Conservation (phyloP, 331 rosid species). For the Stylosanthes scabra region DNA sequence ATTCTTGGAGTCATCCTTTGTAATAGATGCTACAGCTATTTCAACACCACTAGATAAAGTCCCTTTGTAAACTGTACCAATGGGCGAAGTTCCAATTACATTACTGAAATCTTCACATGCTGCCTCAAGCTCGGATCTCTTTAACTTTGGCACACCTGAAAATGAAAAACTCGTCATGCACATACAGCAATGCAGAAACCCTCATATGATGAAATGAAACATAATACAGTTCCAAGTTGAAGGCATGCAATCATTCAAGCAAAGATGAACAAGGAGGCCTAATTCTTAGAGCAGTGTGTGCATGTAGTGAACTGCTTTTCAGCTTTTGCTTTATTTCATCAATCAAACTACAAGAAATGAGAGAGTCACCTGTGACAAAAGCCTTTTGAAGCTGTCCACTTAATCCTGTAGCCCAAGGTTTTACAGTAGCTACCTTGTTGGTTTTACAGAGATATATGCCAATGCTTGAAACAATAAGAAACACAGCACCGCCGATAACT, state of each 20-base stretch:
- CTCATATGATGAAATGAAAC: constrained; percentile 4
- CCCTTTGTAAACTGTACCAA: constrained; percentile 86
- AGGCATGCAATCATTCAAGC: constrained; percentile 8
- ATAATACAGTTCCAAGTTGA: constrained; percentile 1
- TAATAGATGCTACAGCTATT: constrained; percentile 77
- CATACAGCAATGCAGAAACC: constrained; percentile 18
- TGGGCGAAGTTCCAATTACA: constrained; percentile 73
- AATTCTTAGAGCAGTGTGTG: constrained; percentile 4
- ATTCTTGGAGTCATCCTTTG: constrained; percentile 53
- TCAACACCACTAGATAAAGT: constrained; percentile 93
- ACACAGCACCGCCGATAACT: constrained; percentile 48
- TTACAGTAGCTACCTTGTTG: constrained; percentile 75
- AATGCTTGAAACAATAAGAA: constrained; percentile 44
- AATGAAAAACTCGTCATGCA: constrained; percentile 21
- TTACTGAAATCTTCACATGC: constrained; percentile 99
- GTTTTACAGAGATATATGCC: constrained; percentile 57
- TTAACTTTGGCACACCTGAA: constrained; percentile 90
- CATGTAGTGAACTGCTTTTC: constrained; percentile 21
- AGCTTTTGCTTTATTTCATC: constrained; percentile 15
- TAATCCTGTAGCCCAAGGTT: constrained; percentile 95
- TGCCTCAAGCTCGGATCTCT: constrained; percentile 84
- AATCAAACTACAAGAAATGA: constrained; percentile 6
- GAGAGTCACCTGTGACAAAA: constrained; percentile 73
- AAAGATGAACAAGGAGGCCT: constrained; percentile 23
- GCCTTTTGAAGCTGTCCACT: constrained; percentile 98